phyloP scores from a whole-genome alignment of 108 stramenopile species.

The Pseudonitzschia pungens region DNA sequence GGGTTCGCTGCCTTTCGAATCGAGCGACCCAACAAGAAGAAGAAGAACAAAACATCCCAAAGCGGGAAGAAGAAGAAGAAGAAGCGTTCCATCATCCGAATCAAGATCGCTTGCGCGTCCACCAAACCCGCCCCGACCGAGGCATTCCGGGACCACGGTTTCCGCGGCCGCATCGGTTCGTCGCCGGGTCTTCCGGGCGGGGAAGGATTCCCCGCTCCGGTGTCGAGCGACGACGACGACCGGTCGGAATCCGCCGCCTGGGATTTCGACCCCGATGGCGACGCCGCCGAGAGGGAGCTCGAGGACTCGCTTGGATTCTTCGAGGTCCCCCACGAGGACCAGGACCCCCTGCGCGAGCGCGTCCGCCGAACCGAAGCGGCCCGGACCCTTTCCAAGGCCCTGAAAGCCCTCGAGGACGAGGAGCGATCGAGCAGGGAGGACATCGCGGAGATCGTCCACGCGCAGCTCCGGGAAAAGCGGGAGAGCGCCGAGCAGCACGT shows the following conservation, averaged over 20 bases:
- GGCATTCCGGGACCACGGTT: too few species aligned
- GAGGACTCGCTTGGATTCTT: conserved; percentile 61
- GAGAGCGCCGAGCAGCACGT: conserved; percentile 30
- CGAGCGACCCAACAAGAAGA: background rate
- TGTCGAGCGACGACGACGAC: too few species aligned
- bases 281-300: conserved; percentile 25
- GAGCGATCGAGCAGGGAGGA: conserved; percentile 38
- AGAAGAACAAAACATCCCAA: background rate
- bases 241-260: background rate
- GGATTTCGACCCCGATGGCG: background rate
- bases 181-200: too few species aligned
- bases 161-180: too few species aligned
- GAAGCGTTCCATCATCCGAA: background rate
- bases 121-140: background rate
- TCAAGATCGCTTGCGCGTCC: conserved; percentile 7
- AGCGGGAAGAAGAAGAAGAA: too few species aligned
- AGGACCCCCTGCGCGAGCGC: conserved; percentile 41
- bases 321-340: conserved; percentile 63
- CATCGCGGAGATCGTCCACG: conserved; percentile 43
- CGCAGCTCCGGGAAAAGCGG: conserved; percentile 45
- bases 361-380: conserved; percentile 16
- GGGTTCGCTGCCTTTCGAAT: conserved; percentile 19
- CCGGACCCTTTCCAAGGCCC: conserved; percentile 26
- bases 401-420: conserved; percentile 35
- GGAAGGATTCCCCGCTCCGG: too few species aligned